Conservation (phyloP, 2,329 filamentous ascomycete genomes). For the Stagonosporopsis cucurbitacearum region DNA sequence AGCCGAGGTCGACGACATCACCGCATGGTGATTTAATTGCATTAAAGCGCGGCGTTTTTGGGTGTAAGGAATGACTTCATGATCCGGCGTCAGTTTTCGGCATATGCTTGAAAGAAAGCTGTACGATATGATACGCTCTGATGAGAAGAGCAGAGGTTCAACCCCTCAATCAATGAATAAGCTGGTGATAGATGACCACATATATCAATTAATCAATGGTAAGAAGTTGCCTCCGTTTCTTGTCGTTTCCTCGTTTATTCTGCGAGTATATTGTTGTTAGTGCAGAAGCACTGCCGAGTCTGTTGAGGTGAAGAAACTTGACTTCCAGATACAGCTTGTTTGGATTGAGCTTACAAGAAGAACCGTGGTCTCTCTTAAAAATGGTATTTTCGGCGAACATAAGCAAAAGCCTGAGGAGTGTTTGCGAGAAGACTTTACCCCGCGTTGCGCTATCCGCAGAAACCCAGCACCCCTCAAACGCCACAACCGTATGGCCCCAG, state of each 20-base stretch:
- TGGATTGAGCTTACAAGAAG: neutral
- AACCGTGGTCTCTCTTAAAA: neutral
- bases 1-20: conserved; percentile 95
- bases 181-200: conserved; percentile 1
- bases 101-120: conserved; percentile 49
- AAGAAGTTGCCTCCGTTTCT: neutral
- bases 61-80: conserved; percentile 19
- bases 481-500: neutral
- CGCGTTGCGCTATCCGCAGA: conserved; percentile 1
- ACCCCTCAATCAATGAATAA: conserved; percentile 33
- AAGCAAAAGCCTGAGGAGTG: no score
- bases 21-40: conserved; percentile 72
- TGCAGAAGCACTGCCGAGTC: neutral
- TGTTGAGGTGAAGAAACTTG: no score
- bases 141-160: conserved; percentile 42
- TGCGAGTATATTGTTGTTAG: neutral
- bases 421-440: neutral
- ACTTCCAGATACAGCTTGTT: no score
- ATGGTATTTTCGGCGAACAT: no score
- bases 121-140: conserved; percentile 32
- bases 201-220: neutral
- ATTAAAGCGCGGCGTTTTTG: conserved; percentile 37
- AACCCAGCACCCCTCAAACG: conserved; percentile 1
- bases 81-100: conserved; percentile 40
- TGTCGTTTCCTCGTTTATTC: neutral